These are phyloP conservation scores for Bipolaris zeicola DNA, from an alignment of 2,329 filamentous ascomycete genomes.

Conservation along the genomic window DNA sequence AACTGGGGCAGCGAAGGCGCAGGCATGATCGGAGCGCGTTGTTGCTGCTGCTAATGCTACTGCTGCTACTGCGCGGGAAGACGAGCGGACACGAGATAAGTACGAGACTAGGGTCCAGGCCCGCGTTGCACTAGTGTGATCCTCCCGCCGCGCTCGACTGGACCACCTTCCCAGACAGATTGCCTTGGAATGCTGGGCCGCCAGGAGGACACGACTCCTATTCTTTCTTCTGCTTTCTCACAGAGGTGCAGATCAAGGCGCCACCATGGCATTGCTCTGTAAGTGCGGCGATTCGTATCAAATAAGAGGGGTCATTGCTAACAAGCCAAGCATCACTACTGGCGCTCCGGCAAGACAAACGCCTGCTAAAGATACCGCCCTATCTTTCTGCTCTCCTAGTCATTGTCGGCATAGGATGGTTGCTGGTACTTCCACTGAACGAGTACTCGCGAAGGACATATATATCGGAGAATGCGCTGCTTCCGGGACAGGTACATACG, in stretches of 20 bases:
- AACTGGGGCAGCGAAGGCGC: slow-evolving; percentile 62
- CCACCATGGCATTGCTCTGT: slow-evolving; percentile 46
- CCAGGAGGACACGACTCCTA: slow-evolving; percentile 18
- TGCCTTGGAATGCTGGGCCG: slow-evolving; percentile 20
- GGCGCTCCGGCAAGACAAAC: slow-evolving; percentile 77
- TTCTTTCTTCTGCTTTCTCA: slow-evolving; percentile 5
- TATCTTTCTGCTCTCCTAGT: slow-evolving; percentile 87
- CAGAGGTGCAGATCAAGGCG: slow-evolving; percentile 15
- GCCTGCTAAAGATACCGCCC: slow-evolving; percentile 81
- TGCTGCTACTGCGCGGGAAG: slow-evolving; percentile 5
- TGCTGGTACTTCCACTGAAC: slow-evolving; percentile 86
- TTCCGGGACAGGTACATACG: slow-evolving; percentile 95
- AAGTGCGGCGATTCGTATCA: slow-evolving; percentile 10
- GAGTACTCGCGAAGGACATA: slow-evolving; percentile 92
- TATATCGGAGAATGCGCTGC: slow-evolving; percentile 94
- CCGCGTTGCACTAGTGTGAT: slow-evolving; percentile 22
- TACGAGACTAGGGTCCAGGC: slow-evolving; percentile 20
- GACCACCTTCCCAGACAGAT: slow-evolving; percentile 18
- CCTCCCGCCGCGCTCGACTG: slow-evolving; percentile 18
- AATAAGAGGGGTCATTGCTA: slow-evolving; percentile 13
- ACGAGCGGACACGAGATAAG: slow-evolving; percentile 13
- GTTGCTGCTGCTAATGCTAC: slow-evolving; percentile 1
- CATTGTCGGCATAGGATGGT: slow-evolving; percentile 83
- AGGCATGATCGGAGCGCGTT: slow-evolving; percentile 22
- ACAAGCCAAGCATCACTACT: slow-evolving; percentile 59